Evolutionary conservation across 768 basidiomycete species (phyloP), one percentile per base, ranked within the genome.

Genomic region (Suillus alpinus): DNA sequence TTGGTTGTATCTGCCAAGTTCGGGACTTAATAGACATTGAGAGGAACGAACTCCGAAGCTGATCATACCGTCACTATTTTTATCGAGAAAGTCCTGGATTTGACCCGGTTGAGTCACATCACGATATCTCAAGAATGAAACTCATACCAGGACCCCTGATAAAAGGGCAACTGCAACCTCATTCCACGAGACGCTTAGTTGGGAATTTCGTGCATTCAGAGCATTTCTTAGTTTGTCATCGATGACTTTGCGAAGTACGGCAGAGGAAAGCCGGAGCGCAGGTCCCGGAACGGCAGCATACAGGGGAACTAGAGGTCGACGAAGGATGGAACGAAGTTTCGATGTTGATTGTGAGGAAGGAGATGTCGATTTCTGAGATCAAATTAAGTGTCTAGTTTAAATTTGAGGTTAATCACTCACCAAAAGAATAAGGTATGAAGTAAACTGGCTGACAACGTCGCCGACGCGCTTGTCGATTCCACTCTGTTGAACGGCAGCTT

Each of bases 61-160:
- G 13, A 37, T 37, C 66, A n/a, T 41, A 72, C 74, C 52, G 16
- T 50, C 14, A 36, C 65, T 41, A 13, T 61, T 63, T 23, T 68
- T 65, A 4, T 74, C 70, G 40, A 71, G 47, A 26, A 66, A 67
- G 59, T 68, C 69, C 67, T 70, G 46, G 26, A 56, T 52, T 75
- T 62, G 1, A 55, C 14, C 14, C 20, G 5, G 32, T 36, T 58
- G 20, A 53, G 29, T 51, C 14, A 12, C 3, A 10, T 23, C 18
- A 18, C 18, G 3, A 53, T 29, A n/a, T 20, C 34, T 9, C 29
- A 29, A 51, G 23, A 34, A 55, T 13, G 14, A 39, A 43, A 18
- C 31, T 63, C 77, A 65, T 64, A 84, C 83, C 61, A 84, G 67
- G 37, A 85, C 62, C 3, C 86, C 85, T 4, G 86, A 83, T 23